These are phyloP conservation scores for Dendrobium catenatum DNA, from an alignment of 106 monocot species.

Conservation along the genomic window DNA sequence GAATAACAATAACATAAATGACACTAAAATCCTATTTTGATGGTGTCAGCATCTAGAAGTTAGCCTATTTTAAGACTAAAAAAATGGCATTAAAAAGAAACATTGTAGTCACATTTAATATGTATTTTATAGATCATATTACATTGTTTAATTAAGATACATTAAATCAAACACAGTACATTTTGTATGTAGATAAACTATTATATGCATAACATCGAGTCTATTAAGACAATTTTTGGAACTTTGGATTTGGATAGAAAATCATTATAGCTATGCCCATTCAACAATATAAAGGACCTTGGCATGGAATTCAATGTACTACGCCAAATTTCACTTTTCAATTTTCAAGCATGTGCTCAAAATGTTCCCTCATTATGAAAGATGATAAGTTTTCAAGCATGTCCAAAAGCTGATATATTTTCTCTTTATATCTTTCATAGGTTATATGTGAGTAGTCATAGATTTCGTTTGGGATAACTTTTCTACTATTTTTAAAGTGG, in stretches of 20 bases:
- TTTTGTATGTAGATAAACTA: neutral
- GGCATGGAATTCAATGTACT: neutral
- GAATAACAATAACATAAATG: neutral
- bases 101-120: neutral
- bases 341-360: neutral
- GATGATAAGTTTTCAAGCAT: neutral
- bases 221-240: neutral
- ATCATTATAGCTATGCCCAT: neutral
- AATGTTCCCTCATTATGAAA: neutral
- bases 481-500: no score
- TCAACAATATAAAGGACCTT: neutral
- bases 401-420: no score
- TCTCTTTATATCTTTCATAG: no score
- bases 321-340: neutral
- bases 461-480: no score
- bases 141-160: neutral
- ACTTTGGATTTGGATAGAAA: neutral
- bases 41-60: neutral
- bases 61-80: neutral
- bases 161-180: neutral
- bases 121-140: neutral
- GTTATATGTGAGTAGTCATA: no score
- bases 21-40: neutral
- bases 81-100: neutral
- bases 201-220: neutral